phyloP scores from a whole-genome alignment of 331 rosid species.

The Prunus yedoensis region DNA sequence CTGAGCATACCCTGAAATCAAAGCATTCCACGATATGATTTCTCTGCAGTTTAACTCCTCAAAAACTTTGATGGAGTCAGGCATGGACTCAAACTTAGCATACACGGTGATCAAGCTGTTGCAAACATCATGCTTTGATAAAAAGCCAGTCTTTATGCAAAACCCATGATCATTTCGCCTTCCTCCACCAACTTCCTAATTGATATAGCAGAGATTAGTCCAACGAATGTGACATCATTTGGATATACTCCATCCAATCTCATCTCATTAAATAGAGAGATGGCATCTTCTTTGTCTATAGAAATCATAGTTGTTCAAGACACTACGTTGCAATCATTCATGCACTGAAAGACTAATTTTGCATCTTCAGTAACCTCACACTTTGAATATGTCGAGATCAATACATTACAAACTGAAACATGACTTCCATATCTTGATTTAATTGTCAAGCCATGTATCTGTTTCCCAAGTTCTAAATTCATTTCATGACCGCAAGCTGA shows the following conservation, averaged over 20 bases:
- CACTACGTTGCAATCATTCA: constrained; percentile 63
- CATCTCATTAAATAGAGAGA: constrained; percentile 64
- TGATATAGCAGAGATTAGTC: constrained; percentile 68
- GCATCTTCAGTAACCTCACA: constrained; percentile 64
- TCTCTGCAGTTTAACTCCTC: constrained; percentile 65
- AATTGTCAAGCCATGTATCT: constrained; percentile 59
- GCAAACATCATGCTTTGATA: constrained; percentile 46
- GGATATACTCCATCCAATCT: constrained; percentile 70
- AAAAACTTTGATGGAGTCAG: constrained; percentile 64
- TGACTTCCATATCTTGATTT: constrained; percentile 61
- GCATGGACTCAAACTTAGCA: constrained; percentile 65
- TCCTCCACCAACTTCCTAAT: constrained; percentile 43
- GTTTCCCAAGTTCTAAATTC: constrained; percentile 61
- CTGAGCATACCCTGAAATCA: constrained; percentile 93
- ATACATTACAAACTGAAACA: constrained; percentile 67
- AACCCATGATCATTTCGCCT: constrained; percentile 72
- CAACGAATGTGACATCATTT: constrained; percentile 78
- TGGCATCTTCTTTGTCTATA: constrained; percentile 54
- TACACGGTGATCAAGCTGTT: constrained; percentile 91
- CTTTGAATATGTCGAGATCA: constrained; percentile 78
- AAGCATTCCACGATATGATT: constrained; percentile 81
- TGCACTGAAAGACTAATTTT: constrained; percentile 47
- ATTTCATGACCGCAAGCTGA: constrained; percentile 74
- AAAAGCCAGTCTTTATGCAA: constrained; percentile 56
- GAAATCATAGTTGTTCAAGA: constrained; percentile 91